Conservation (phyloP, 2,329 filamentous ascomycete species). For the Pseudogymnoascus sp. region DNA sequence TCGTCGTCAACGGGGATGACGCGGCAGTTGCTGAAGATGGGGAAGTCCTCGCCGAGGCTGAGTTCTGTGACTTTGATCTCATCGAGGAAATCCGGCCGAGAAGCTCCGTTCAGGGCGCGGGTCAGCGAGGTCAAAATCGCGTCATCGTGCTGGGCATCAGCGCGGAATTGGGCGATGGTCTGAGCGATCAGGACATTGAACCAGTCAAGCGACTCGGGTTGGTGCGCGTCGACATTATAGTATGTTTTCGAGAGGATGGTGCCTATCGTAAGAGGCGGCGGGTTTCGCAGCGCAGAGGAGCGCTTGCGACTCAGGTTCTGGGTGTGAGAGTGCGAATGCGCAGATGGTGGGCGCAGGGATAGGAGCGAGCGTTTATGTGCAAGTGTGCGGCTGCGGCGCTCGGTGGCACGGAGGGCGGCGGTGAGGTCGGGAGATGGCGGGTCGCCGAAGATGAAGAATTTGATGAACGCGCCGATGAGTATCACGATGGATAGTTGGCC, state of each 20-base stretch:
- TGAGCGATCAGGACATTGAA: conserved; percentile 97
- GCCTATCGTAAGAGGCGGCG: conserved; percentile 74
- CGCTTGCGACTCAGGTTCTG: conserved; percentile 48
- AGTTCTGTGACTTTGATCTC: conserved; percentile 92
- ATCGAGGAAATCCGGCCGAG: conserved; percentile 83
- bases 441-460: conserved; percentile 99
- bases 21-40: conserved; percentile 96
- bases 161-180: conserved; percentile 89
- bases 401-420: conserved; percentile 64
- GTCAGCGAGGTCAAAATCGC: conserved; percentile 80
- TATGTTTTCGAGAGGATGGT: conserved; percentile 95
- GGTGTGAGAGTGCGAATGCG: conserved; percentile 11
- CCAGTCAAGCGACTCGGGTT: conserved; percentile 95
- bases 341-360: conserved; percentile 42
- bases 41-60: conserved; percentile 90
- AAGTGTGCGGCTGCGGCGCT: conserved; percentile 63
- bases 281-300: conserved; percentile 63
- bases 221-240: conserved; percentile 91
- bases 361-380: conserved; percentile 69
- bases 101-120: conserved; percentile 75
- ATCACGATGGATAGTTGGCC: conserved; percentile 90
- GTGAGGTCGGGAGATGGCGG: conserved; percentile 75
- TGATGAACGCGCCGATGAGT: conserved; percentile 89
- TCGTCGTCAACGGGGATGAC: conserved; percentile 87
- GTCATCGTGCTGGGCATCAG: conserved; percentile 85